Base-by-base conservation (phyloP, 2,329 filamentous ascomycete genomes). In the Curvularia sp. region DNA sequence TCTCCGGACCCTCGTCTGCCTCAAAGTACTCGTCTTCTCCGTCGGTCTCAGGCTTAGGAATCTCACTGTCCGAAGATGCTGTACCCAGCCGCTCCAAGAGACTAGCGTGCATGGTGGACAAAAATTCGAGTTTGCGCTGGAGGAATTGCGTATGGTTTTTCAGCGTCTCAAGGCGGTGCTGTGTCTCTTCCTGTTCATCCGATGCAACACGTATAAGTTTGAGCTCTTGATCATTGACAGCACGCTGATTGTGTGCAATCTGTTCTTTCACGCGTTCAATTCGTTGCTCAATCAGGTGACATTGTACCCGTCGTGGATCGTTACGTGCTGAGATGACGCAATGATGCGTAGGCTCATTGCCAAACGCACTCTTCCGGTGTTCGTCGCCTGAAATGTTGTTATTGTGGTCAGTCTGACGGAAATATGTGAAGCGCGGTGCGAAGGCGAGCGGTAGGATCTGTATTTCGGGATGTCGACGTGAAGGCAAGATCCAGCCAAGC, bases 381-480 rank as follows among this genome's bases (percentile, higher is more conserved):
- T 90, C 86, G 68, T 96, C 92, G n/a, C 90, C 89, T 49, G 88
- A 86, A 60, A 93, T 92, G 21, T 87, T 85, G 59, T 91, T 89
- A 15, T 87, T 88, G 73, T 97, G 95, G 69, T 99, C 95, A 1
- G 95, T 99, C 77, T 99, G 93, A 30, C 95, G 87, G 81, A 97
- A 97, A 77, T 99, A 99, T 0, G 95, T 98, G 71, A 99, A 91
- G 1, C 95, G 87, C n/a, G 95, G 96, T 19, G 94, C 92, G 70
- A 89, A 98, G 0, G 91, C 93, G 8, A 99, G 84, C 0, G 96
- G 96, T 53, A 99, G 79, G 45, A 99, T 99, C 76, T 95, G 93
- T 0, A 94, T 98, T 66, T 96, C 90, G 0, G 94, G 93, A 65
- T 97, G 96, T 30, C 90, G 87, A 72, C 96, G 92, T 13, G 92